phyloP scores from a whole-genome alignment of 2,329 filamentous ascomycete species.

The Aureobasidium sp. region DNA sequence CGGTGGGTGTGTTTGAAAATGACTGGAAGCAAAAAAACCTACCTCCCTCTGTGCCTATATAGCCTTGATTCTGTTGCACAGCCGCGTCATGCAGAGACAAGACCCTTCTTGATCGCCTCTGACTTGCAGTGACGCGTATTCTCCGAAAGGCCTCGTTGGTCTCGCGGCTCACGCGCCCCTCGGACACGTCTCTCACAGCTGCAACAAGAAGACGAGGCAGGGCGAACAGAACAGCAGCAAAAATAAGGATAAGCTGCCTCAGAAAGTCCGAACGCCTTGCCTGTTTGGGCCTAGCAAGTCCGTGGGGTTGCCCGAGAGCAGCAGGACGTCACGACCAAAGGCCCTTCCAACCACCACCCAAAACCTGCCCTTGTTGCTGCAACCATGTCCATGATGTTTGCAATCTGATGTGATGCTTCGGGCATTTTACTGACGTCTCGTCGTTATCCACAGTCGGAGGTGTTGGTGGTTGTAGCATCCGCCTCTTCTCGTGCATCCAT shows the following conservation, averaged over 20 bases:
- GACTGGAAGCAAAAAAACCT: neutral
- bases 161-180: neutral
- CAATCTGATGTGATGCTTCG: neutral
- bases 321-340: neutral
- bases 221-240: neutral
- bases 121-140: conserved; percentile 10
- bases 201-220: neutral
- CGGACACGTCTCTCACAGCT: neutral
- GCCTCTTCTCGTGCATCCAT: neutral
- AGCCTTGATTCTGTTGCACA: conserved; percentile 4
- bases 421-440: conserved; percentile 2
- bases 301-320: conserved; percentile 6
- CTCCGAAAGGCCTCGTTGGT: neutral
- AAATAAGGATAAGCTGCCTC: conserved; percentile 11
- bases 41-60: conserved; percentile 12
- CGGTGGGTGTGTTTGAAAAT: neutral
- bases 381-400: conserved; percentile 1
- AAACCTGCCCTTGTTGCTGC: neutral
- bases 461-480: neutral
- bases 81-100: conserved; percentile 11
- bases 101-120: neutral
- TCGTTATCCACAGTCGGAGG: neutral
- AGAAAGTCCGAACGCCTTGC: conserved; percentile 13
- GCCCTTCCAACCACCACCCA: neutral
- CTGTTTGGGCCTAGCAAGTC: neutral